Percentiles rank a stretch among this genome's conserved stretches.
Conservation (phyloP, 805 yeast species). For the Ogataea saltuana region DNA sequence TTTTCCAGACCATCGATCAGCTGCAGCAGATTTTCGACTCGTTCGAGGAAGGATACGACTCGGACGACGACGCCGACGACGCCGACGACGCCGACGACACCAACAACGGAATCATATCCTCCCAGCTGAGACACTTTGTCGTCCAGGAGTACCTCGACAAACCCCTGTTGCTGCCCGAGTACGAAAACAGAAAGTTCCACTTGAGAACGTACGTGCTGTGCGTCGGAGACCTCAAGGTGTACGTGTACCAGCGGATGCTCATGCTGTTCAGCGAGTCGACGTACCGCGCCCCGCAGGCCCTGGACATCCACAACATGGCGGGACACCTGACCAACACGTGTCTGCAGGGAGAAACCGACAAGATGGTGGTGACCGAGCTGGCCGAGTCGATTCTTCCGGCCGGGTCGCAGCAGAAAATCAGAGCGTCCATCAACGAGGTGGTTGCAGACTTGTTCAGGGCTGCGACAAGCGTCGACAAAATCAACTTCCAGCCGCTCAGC, state of each 20-base stretch:
- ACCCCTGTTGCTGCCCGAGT: constrained; percentile 66
- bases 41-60: constrained; percentile 70
- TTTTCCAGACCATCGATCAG: constrained; percentile 76
- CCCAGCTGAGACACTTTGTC: constrained; percentile 87
- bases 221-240: constrained; percentile 72
- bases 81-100: constrained; percentile 42
- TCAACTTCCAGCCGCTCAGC: constrained; percentile 77
- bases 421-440: constrained; percentile 56
- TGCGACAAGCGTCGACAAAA: constrained; percentile 74
- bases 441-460: constrained; percentile 76
- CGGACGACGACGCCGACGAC: constrained; percentile 58
- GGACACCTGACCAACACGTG: constrained; percentile 96
- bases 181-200: constrained; percentile 79
- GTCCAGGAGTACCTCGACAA: constrained; percentile 75
- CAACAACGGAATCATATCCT: constrained; percentile 68
- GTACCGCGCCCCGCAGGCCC: constrained; percentile 41
- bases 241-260: constrained; percentile 76
- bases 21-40: constrained; percentile 81
- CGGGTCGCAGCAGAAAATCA: constrained; percentile 43
- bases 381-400: constrained; percentile 46
- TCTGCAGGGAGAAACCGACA: constrained; percentile 52
- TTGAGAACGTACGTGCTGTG: constrained; percentile 82
- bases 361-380: constrained; percentile 60
- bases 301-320: constrained; percentile 44
- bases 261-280: constrained; percentile 71